Percentiles rank a stretch among this genome's conserved stretches.
phyloP scores from a whole-genome alignment of 305 asterid species.

The Fraxinus angustifolia region DNA sequence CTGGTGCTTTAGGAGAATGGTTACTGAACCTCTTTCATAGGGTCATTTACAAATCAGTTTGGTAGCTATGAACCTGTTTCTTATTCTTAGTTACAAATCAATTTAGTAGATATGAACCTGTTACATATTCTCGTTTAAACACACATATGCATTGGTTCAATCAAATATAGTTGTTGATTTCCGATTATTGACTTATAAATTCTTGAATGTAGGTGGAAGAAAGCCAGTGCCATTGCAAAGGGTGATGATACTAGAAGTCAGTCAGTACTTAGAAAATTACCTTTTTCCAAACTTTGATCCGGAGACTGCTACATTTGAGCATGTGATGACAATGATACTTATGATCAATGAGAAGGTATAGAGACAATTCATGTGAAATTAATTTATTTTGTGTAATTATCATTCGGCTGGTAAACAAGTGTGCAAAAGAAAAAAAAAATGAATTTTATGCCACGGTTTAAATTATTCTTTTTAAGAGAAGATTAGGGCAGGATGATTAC shows the following conservation, averaged over 20 bases:
- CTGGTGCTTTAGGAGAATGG: not conserved
- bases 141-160: not conserved
- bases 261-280: constrained; percentile 94
- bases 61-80: not conserved
- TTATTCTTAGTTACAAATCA: not conserved
- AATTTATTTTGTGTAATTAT: not conserved
- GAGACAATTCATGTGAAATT: not conserved
- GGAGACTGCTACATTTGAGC: constrained; percentile 87
- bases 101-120: not conserved
- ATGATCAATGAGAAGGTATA: constrained; percentile 97
- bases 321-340: constrained; percentile 94
- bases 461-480: constrained; percentile 9
- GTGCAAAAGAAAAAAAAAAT: not conserved
- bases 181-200: constrained; percentile 14
- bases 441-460: constrained; percentile 2
- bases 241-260: constrained; percentile 96
- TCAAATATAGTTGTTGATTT: constrained; percentile 8
- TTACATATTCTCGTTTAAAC: not conserved
- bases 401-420: constrained; percentile 6
- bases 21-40: not conserved
- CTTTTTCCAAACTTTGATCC: constrained; percentile 91
- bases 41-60: not conserved
- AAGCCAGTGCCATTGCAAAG: constrained; percentile 93
- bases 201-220: constrained; percentile 59
- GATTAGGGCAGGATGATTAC: not conserved